Conservation (phyloP, 805 yeast species). For the Kluyveromyces siamensis region DNA sequence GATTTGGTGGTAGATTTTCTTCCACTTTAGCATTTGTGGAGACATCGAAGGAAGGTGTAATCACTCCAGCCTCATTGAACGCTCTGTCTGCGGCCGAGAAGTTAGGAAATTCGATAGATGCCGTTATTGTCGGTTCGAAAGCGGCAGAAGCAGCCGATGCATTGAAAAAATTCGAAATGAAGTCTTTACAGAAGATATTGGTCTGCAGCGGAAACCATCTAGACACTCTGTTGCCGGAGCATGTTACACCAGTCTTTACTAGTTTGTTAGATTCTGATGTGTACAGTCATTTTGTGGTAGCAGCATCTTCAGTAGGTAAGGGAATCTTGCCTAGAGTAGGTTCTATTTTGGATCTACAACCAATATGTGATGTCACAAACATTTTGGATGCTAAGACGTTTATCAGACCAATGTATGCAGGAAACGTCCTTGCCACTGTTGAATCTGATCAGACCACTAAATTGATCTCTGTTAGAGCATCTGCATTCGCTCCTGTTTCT, state of each 20-base stretch:
- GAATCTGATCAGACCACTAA: conserved; percentile 56
- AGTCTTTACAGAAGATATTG: conserved; percentile 39
- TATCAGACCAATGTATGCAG: conserved; percentile 92
- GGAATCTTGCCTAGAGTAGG: conserved; percentile 79
- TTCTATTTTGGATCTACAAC: conserved; percentile 79
- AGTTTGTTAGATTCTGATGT: conserved; percentile 26
- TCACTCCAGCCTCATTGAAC: conserved; percentile 62
- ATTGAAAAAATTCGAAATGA: conserved; percentile 19
- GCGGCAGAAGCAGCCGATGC: conserved; percentile 39
- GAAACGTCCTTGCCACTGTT: conserved; percentile 83
- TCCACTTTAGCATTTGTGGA: conserved; percentile 78
- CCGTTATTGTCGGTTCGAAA: conserved; percentile 59
- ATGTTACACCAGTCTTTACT: conserved; percentile 58
- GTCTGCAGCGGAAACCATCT: conserved; percentile 50
- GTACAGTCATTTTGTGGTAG: conserved; percentile 60
- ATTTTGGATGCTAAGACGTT: conserved; percentile 64
- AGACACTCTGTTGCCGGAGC: conserved; percentile 72
- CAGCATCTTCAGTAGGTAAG: conserved; percentile 85
- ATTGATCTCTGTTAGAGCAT: conserved; percentile 70
- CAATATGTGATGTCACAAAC: conserved; percentile 70
- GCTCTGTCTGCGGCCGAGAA: conserved; percentile 70
- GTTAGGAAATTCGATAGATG: conserved; percentile 73
- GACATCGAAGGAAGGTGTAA: conserved; percentile 38
- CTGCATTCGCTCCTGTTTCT: conserved; percentile 57
- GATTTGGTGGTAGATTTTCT: conserved; percentile 34